phyloP scores from a whole-genome alignment of 1,284 basidiomycete genomes.

The Vanrija sp. region DNA sequence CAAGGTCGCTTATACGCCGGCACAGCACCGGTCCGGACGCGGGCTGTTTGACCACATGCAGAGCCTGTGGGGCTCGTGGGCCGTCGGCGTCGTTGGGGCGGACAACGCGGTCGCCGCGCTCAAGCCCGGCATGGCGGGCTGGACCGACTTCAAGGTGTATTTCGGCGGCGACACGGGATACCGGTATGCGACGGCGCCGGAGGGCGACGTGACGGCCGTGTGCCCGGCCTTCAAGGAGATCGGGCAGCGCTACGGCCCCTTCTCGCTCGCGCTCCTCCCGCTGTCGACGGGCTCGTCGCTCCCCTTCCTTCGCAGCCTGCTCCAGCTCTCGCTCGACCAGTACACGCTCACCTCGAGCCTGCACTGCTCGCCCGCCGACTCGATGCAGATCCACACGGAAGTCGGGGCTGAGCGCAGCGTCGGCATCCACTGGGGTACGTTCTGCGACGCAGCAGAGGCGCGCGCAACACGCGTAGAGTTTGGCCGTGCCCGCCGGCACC shows the following conservation, averaged over 20 bases:
- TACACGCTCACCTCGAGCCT: constrained; percentile 47
- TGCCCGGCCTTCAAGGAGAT: constrained; percentile 49
- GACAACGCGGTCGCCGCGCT: constrained; percentile 16
- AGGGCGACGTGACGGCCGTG: constrained; percentile 33
- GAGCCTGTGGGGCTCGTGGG: constrained; percentile 48
- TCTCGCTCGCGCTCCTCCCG: constrained; percentile 41
- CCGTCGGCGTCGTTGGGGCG: constrained; percentile 37
- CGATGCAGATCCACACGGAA: constrained; percentile 39
- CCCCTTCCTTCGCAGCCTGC: constrained; percentile 44
- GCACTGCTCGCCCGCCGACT: constrained; percentile 46
- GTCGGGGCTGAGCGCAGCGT: constrained; percentile 33
- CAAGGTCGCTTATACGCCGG: constrained; percentile 46
- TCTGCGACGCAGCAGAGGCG: constrained; percentile 45
- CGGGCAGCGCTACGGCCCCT: constrained; percentile 39
- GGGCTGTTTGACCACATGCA: constrained; percentile 47
- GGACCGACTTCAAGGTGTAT: constrained; percentile 42
- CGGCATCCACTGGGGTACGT: constrained; percentile 50
- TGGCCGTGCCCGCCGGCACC: constrained; percentile 31
- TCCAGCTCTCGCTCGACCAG: constrained; percentile 46
- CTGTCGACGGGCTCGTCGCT: constrained; percentile 46
- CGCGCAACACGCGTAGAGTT: constrained; percentile 46
- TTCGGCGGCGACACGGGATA: constrained; percentile 50
- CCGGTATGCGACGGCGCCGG: constrained; percentile 44
- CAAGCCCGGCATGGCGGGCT: constrained; percentile 28
- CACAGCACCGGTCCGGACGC: constrained; percentile 47